These are phyloP conservation scores for Tuber umbilicatum DNA, from an alignment of 495 filamentous ascomycete genomes.

Conservation along the genomic window DNA sequence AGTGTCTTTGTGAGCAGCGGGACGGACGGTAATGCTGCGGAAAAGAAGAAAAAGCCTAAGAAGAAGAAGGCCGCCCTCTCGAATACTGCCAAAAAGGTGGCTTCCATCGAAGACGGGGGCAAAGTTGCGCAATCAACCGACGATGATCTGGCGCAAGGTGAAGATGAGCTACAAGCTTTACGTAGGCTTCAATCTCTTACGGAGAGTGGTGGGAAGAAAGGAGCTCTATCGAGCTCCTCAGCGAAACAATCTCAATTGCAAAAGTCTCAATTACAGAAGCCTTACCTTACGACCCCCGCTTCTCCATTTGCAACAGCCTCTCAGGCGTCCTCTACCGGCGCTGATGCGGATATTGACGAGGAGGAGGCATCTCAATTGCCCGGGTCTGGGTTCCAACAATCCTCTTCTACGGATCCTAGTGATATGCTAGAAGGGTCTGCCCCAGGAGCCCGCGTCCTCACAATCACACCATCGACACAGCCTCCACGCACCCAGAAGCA, in stretches of 20 bases:
- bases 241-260: slow-evolving; percentile 22
- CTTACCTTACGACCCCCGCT: slow-evolving; percentile 15
- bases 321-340: slow-evolving; percentile 43
- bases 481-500: slow-evolving; percentile 42
- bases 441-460: slow-evolving; percentile 45
- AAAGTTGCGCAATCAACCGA: slow-evolving; percentile 29
- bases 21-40: slow-evolving; percentile 21
- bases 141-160: slow-evolving; percentile 32
- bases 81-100: slow-evolving; percentile 25
- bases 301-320: slow-evolving; percentile 36
- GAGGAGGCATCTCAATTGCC: slow-evolving; percentile 35
- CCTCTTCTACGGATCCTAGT: slow-evolving; percentile 33
- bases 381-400: slow-evolving; percentile 27
- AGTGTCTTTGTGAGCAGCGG: slow-evolving; percentile 27
- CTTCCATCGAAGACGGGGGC: slow-evolving; percentile 17
- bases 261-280: slow-evolving; percentile 25
- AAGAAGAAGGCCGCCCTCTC: slow-evolving; percentile 31
- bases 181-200: slow-evolving; percentile 33
- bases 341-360: slow-evolving; percentile 46
- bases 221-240: slow-evolving; percentile 16
- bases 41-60: slow-evolving; percentile 35
- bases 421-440: slow-evolving; percentile 50
- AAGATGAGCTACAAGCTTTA: slow-evolving; percentile 28
- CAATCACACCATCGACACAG: slow-evolving; percentile 44
- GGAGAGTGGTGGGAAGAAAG: slow-evolving; percentile 24